Base-by-base conservation (phyloP, 1,284 basidiomycete genomes). In the Rhodotorula sp. region DNA sequence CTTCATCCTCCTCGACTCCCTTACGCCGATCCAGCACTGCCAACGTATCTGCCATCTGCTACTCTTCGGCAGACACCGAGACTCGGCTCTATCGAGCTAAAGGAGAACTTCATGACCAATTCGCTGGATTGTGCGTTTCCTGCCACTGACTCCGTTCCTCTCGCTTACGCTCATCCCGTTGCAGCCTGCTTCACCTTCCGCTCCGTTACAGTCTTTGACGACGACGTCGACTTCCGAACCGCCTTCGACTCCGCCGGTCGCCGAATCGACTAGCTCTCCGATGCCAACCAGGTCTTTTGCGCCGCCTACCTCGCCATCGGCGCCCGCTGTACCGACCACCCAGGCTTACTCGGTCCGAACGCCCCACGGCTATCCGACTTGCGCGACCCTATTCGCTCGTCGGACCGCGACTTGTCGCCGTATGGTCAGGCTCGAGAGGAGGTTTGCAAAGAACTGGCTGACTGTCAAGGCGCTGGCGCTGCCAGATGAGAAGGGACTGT, bases 251-350 rank as follows among this genome's bases (percentile, higher is more conserved):
- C 15, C 0, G 55, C 62, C n/a, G 62, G 62, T 6, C 55, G 55
- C 1, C 55, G 55, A 3, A n/a, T 64, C 48, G 55, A 58, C 34
- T 59, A 66, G 34, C 59, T 66, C 31, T 20, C 10, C n/a, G 31
- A 37, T 8, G 20, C 59, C 4, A 60, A 66, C 46, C 64, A 61
- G 50, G 59, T 57, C 16, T 54, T 60, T 20, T 60, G 59, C 54
- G 37, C 22, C 20, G 59, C 26, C 15, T 34, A 61, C 16, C 59
- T 66, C 47, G 59, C 64, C 5, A 53, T 66, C 34, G 64, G 64
- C 22, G 64, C 64, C 0, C 58, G 64, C 9, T 60, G 59, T 24
- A 50, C n/a, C 31, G 59, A 60, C 48, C 64, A 66, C 37, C 64
- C 64, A 5, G 52, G 47, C 4, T 34, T 66, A 4, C 18, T 66